These are phyloP conservation scores for Orobanche coerulescens DNA, from an alignment of 257 asterid genomes.

Conservation along the genomic window DNA sequence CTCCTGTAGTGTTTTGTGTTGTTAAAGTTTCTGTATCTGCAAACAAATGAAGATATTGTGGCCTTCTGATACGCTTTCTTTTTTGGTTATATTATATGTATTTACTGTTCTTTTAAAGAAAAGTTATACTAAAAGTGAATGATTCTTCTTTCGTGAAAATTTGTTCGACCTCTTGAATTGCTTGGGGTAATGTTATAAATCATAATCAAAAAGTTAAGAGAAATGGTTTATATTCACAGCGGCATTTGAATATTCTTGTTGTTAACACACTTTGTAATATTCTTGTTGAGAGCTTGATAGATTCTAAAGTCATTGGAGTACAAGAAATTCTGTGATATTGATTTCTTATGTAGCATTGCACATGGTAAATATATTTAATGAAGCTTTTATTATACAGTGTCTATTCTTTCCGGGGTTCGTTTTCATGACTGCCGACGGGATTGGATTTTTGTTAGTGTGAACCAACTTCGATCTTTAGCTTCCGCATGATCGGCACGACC, in stretches of 20 bases:
- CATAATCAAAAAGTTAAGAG: too few relatives aligned
- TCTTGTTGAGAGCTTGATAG: neutral
- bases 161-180: neutral
- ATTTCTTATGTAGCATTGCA: too few relatives aligned
- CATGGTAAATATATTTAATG: too few relatives aligned
- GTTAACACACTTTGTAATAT: too few relatives aligned
- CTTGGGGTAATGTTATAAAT: too few relatives aligned
- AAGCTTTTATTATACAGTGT: neutral
- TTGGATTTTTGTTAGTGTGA: neutral
- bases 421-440: neutral
- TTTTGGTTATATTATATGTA: constrained; percentile 23
- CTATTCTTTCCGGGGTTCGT: neutral
- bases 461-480: neutral
- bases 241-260: too few relatives aligned
- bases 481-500: neutral
- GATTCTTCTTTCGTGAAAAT: constrained; percentile 6
- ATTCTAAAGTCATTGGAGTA: neutral
- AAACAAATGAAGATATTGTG: constrained; percentile 27
- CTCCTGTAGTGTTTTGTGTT: constrained; percentile 15
- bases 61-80: neutral
- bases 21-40: constrained; percentile 19
- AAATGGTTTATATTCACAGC: too few relatives aligned
- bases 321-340: neutral
- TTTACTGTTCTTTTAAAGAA: constrained; percentile 21
- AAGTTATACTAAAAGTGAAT: constrained; percentile 15